Evolutionary conservation across 2,329 filamentous ascomycete genomes (phyloP).

Genomic region (Alternaria triticina): DNA sequence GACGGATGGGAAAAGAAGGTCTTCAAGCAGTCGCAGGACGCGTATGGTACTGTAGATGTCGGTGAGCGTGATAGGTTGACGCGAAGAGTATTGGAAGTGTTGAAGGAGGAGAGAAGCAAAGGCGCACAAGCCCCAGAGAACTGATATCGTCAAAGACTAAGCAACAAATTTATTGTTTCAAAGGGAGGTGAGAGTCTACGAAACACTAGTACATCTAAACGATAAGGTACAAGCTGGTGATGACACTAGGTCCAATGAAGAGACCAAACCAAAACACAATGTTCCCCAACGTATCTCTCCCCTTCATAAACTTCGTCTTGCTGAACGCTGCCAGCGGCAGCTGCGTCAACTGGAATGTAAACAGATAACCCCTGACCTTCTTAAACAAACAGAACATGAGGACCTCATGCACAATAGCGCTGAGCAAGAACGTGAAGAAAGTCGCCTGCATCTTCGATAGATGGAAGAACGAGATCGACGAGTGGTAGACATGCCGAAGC

Average conservation of each 20-base stretch:
- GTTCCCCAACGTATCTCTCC: slow-evolving; percentile 70
- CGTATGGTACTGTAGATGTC: slow-evolving; percentile 55
- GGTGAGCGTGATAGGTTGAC: slow-evolving; percentile 52
- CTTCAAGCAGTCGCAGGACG: slow-evolving; percentile 53
- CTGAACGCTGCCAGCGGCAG: slow-evolving; percentile 73
- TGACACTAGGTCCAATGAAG: slow-evolving; percentile 75
- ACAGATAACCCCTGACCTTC: slow-evolving; percentile 75
- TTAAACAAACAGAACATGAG: slow-evolving; percentile 83
- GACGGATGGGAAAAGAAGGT: slow-evolving; percentile 56
- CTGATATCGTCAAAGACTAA: not conserved
- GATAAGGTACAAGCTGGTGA: slow-evolving; percentile 60
- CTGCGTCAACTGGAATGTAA: slow-evolving; percentile 76
- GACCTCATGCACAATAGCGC: slow-evolving; percentile 74
- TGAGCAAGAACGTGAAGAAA: slow-evolving; percentile 76
- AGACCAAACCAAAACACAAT: slow-evolving; percentile 79
- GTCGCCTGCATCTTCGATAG: slow-evolving; percentile 74
- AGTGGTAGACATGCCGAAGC: slow-evolving; percentile 79
- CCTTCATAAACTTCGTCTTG: slow-evolving; percentile 69
- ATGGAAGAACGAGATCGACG: slow-evolving; percentile 74
- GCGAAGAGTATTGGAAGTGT: slow-evolving; percentile 50
- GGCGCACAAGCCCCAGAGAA: not conserved
- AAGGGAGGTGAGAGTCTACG: not conserved
- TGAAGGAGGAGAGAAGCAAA: slow-evolving; percentile 37
- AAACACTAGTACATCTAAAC: slow-evolving; percentile 37
- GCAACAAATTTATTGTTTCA: not conserved